Base-by-base conservation (phyloP, 2,329 filamentous ascomycete genomes). In the Fusarium sp. region DNA sequence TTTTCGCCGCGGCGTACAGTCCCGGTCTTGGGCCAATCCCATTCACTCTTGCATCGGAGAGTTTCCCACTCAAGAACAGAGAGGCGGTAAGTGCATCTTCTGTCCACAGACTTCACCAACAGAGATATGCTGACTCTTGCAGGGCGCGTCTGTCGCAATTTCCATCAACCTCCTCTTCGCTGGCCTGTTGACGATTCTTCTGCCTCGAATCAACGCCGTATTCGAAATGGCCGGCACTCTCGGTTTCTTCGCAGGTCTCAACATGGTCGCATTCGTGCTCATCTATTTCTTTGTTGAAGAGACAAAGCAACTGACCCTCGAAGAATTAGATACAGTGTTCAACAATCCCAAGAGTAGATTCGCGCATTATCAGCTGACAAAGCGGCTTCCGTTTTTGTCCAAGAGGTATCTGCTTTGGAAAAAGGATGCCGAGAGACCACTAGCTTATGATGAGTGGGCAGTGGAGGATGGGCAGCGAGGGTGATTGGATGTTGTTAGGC, bases 31-130 rank as follows among this genome's bases (percentile, higher is more conserved):
- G 70, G 1, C 86, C 86, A 0, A 86, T 87, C 16, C 84, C 85
- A 1, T 87, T 86, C 53, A 87, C 85, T 5, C 79, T 87, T 24
- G 86, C 85, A 18, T 85, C 85, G 7, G 86, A 87, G 71, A 72
- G 84, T 54, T 88, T 87, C 64, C 85, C 86, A 0, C 75, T 87
- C 3, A 84, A 84, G 9, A 84, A 87, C 67, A 81, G 86, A 66
- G 86, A 87, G 75, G 82, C 85, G 12, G 79, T 79, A 75, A 53
- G 76, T 41, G 5, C 18, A 35, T 20, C 12, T 20, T 33, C 8
- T 50, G n/a, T 4, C 6, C 10, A 14, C 6, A 6, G 6, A 14
- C 5, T 24, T 20, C 7, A 0, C 22, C 3, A 6, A 18, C 3
- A 5, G 4, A 4, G 14, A 38, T 7, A 20, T n/a, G 4, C 77